Conservation (phyloP, 441 rosid genomes). For the Brassica balearica region DNA sequence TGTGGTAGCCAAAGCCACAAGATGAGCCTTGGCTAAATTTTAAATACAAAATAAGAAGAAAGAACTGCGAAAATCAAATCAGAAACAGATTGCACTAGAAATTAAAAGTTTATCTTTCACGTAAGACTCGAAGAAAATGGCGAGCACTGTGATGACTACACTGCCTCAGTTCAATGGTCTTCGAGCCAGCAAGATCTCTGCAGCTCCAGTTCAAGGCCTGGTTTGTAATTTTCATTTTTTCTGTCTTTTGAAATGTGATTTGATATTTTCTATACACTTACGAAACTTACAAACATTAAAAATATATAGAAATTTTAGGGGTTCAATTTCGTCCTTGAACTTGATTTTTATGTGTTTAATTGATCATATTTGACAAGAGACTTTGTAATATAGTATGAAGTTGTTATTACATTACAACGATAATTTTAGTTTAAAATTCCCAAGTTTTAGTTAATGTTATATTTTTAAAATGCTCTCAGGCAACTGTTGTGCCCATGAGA, state of each 20-base stretch:
- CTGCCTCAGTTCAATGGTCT: constrained; percentile 84
- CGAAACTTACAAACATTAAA: background rate
- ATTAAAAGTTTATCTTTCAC: background rate
- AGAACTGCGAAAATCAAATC: background rate
- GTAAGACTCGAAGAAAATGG: constrained; percentile 50
- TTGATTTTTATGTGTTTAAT: background rate
- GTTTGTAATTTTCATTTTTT: constrained; percentile 44
- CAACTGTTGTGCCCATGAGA: constrained; percentile 51
- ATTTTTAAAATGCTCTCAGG: background rate
- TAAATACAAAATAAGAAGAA: constrained; percentile 23
- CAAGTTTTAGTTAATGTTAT: background rate
- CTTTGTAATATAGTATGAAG: background rate
- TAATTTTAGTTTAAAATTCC: background rate
- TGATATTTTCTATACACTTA: background rate
- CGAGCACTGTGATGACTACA: constrained; percentile 62
- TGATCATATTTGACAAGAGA: background rate
- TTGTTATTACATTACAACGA: background rate
- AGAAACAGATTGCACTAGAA: background rate
- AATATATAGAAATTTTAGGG: background rate
- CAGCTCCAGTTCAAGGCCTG: constrained; percentile 63
- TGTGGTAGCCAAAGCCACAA: constrained; percentile 56
- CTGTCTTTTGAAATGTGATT: background rate
- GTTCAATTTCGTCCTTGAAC: background rate
- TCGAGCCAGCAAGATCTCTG: constrained; percentile 53
- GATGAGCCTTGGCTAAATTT: constrained; percentile 39